Evolutionary conservation across 2,329 filamentous ascomycete species (phyloP), one percentile per base, ranked within the genome.

Genomic region (Ophiostoma populinum): DNA sequence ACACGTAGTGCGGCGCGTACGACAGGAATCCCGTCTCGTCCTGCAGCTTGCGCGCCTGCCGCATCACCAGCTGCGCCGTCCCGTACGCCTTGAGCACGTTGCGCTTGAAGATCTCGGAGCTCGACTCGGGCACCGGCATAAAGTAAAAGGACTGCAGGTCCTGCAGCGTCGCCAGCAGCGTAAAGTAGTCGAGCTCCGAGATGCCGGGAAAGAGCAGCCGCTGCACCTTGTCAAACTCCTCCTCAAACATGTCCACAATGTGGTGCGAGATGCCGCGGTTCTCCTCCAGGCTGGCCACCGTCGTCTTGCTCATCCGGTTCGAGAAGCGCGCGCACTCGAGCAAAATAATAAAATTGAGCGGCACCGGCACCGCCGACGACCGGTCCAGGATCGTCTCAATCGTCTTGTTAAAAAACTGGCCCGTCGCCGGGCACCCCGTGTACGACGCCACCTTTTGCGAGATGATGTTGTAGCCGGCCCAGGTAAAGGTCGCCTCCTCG

Each of bases 71-170:
- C 35, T 59, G 57, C 4, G 65, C 55, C 2, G 65, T 69, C 34
- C 53, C 58, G 48, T 62, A 66, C 16, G 58, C 51, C 16, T 62
- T 59, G 26, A 64, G 47, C 17, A 62, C 49, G 44, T 65, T 59
- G 32, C 59, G 52, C 39, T 55, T 57, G 37, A 65, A 53, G 10
- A 49, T 52, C 26, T 55, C 56, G 2, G 48, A 47, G 42, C 48
- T 54, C 40, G 51, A 52, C 13, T 53, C 54, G 2, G 57, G 53
- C 0, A 56, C 53, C 3, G 60, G 61, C 41, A 59, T 54, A 43
- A 69, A 62, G 51, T 68, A 68, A 48, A 62, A 67, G 2, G 54
- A 50, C 41, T 70, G 65, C 7, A 70, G 56, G 37, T 70, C 65
- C n/a, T 67, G 55, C 16, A 61, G 55, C 1, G 63, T 59, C 0